Base-by-base conservation (phyloP, 768 basidiomycete genomes). In the Cubamyces lactineus region DNA sequence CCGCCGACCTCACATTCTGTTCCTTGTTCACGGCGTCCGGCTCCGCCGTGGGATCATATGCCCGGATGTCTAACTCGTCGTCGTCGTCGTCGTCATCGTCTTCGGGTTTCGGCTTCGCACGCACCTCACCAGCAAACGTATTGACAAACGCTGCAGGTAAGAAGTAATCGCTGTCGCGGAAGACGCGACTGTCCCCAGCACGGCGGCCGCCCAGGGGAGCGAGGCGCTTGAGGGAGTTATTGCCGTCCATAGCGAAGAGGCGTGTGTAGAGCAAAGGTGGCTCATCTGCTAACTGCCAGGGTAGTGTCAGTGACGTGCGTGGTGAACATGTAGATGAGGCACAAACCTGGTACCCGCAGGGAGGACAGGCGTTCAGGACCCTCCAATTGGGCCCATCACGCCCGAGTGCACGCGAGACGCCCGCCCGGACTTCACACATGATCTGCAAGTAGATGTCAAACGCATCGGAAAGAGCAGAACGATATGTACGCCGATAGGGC, bases 381-480 rank as follows among this genome's bases (percentile, higher is more conserved):
- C 69, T 62, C 75, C 76, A 81, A 41, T 77, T 49, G 1, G 71
- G 69, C 0, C 50, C 49, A 52, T 76, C 66, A 1, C 70, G 65
- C 2, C 70, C 71, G 17, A 81, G 69, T 4, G 62, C 69, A 6
- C 17, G 28, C 5, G 64, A 38, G 15, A 77, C 67, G 1, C 50
- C 58, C 2, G n/a, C 9, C 17, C 74, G 62, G 17, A 77, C 69
- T 0, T 7, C 19, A 0, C 63, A 59, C 0, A 53, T 48, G 8
- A 78, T 73, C 1, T 52, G 26, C 6, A 80, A 70, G 63, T 77
- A 80, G 0, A 73, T 54, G 53, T 80, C 76, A 54, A 74, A 78
- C 13, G 76, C 68, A 30, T 72, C 65, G 1, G 73, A 67, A 24
- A 81, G 64, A 19, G 68, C 42, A 1, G 51, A 50, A 1, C 70